phyloP scores from a whole-genome alignment of 176 grass and related monocot genomes.

The Zoysia pacifica region DNA sequence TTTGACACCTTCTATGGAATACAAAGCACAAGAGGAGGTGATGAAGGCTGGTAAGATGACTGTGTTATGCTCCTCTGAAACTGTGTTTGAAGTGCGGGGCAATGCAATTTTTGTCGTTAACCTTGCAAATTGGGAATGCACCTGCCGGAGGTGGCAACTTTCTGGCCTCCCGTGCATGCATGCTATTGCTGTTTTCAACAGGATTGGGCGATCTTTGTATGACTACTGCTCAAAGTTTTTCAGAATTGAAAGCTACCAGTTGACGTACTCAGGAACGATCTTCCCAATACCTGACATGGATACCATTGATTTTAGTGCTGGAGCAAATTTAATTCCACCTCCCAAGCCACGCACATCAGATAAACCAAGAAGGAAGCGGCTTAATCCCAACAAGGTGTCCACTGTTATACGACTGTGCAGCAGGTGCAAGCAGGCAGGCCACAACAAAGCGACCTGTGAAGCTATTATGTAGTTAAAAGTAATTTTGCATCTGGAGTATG shows the following conservation, averaged over 20 bases:
- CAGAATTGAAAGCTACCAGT: constrained; percentile 68
- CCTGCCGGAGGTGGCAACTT: constrained; percentile 89
- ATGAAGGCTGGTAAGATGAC: constrained; percentile 67
- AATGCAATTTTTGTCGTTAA: constrained; percentile 85
- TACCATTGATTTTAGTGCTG: constrained; percentile 69
- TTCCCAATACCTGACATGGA: constrained; percentile 89
- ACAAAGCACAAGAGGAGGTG: constrained; percentile 75
- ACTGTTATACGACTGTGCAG: constrained; percentile 79
- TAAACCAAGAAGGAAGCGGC: constrained; percentile 82
- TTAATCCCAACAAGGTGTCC: constrained; percentile 72
- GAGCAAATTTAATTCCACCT: constrained; percentile 67
- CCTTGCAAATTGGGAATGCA: constrained; percentile 84
- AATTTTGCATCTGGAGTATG: constrained; percentile 22
- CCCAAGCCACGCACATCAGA: constrained; percentile 63
- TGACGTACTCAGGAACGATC: constrained; percentile 70
- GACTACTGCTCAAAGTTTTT: constrained; percentile 86
- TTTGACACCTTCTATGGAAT: constrained; percentile 87
- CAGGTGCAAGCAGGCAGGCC: constrained; percentile 87
- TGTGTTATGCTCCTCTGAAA: constrained; percentile 88
- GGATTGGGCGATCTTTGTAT: constrained; percentile 61
- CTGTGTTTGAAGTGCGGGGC: constrained; percentile 93
- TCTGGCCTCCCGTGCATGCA: constrained; percentile 88
- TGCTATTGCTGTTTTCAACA: constrained; percentile 86
- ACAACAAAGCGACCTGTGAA: constrained; percentile 96
- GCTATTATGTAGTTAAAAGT: constrained; percentile 52